These are phyloP conservation scores for Vigna unguiculata DNA, from an alignment of 306 rosid genomes.

Conservation along the genomic window DNA sequence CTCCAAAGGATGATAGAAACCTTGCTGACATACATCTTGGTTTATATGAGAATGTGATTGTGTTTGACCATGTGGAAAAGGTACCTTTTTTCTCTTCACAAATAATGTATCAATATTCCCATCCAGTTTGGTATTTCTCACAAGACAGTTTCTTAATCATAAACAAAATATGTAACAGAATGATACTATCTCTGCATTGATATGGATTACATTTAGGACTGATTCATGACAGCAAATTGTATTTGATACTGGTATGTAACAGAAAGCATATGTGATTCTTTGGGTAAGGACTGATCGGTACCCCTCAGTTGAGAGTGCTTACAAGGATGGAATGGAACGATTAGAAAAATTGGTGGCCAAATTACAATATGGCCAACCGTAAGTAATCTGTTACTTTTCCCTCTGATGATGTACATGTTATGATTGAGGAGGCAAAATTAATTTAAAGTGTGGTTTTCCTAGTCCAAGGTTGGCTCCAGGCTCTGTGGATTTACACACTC, in stretches of 20 bases:
- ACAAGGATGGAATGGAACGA: constrained; percentile 60
- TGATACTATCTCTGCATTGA: too few species aligned
- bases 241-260: constrained; percentile 15
- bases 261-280: constrained; percentile 74
- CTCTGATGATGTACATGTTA: constrained; percentile 27
- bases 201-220: constrained; percentile 16
- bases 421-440: constrained; percentile 25
- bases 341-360: constrained; percentile 55
- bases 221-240: constrained; percentile 18
- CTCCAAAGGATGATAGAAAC: constrained; percentile 81
- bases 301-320: constrained; percentile 67
- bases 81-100: constrained; percentile 47
- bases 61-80: constrained; percentile 90
- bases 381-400: constrained; percentile 45
- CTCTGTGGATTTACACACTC: constrained; percentile 58
- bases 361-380: constrained; percentile 55
- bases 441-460: constrained; percentile 36
- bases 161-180: too few species aligned
- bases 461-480: constrained; percentile 81
- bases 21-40: constrained; percentile 89
- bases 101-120: not conserved
- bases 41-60: constrained; percentile 76
- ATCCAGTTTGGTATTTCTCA: not conserved
- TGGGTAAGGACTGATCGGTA: constrained; percentile 70
- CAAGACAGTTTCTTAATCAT: not conserved